Evolutionary conservation across 2,329 filamentous ascomycete genomes (phyloP).

Genomic region (Colletotrichum cuscutae): DNA sequence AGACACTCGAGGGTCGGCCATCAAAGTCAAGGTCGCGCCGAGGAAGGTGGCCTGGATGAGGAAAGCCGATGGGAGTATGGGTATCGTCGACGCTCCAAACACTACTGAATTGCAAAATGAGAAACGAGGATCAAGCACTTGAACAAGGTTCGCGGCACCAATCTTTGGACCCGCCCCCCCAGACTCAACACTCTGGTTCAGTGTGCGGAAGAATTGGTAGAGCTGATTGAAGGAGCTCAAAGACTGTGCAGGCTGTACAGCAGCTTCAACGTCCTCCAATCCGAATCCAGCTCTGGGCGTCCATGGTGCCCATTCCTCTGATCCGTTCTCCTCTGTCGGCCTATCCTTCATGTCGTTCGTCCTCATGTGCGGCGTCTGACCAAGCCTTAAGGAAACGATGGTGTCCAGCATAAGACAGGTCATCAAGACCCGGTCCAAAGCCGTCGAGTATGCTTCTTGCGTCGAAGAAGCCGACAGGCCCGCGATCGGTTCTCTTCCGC

Average conservation of each 20-base stretch:
- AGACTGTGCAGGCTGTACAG: conserved; percentile 45
- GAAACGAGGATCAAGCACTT: conserved; percentile 46
- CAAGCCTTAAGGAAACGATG: conserved; percentile 62
- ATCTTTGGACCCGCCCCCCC: conserved; percentile 33
- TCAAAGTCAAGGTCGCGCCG: conserved; percentile 47
- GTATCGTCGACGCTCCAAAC: conserved; percentile 44
- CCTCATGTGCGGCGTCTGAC: conserved; percentile 60
- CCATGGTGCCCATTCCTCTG: conserved; percentile 83
- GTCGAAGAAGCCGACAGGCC: neutral
- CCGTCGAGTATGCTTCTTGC: conserved; percentile 6
- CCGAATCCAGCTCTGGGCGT: conserved; percentile 58
- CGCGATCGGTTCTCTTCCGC: neutral
- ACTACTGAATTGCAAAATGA: conserved; percentile 52
- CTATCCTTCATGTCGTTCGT: conserved; percentile 56
- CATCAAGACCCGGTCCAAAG: conserved; percentile 46
- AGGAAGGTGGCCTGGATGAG: conserved; percentile 51
- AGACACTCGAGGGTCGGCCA: conserved; percentile 45
- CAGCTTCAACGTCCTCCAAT: conserved; percentile 14
- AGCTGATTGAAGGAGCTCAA: conserved; percentile 56
- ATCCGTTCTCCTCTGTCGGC: conserved; percentile 70
- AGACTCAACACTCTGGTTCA: conserved; percentile 40
- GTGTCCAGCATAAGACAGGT: conserved; percentile 73
- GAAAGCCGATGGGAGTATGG: conserved; percentile 47
- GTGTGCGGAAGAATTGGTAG: conserved; percentile 49
- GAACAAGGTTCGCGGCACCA: conserved; percentile 44